Evolutionary conservation across 2,329 filamentous ascomycete species (phyloP).

Genomic region (Alternaria sp.): DNA sequence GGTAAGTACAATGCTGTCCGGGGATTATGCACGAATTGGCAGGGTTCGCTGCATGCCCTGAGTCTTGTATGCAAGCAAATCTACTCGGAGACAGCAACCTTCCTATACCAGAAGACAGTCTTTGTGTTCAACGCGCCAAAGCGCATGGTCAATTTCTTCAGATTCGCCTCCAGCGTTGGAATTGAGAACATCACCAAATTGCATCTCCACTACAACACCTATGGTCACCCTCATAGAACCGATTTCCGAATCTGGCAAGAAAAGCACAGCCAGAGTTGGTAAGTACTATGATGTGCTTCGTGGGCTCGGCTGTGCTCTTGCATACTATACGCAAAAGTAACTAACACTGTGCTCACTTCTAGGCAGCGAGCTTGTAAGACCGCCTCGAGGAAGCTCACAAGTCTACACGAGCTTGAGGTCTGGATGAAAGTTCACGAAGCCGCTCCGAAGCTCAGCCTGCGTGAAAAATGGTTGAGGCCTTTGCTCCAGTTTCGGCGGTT

Average conservation of each 20-base stretch:
- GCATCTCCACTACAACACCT: conserved; percentile 42
- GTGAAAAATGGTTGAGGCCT: conserved; percentile 37
- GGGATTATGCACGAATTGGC: conserved; percentile 40
- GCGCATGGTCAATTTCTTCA: conserved; percentile 40
- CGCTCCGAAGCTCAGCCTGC: conserved; percentile 31
- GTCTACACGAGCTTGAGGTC: conserved; percentile 33
- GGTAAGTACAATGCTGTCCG: conserved; percentile 29
- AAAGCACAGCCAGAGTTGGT: conserved; percentile 38
- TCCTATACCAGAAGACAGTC: conserved; percentile 40
- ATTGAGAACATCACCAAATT: conserved; percentile 37
- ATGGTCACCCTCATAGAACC: conserved; percentile 28
- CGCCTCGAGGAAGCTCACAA: conserved; percentile 28
- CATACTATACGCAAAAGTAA: background rate
- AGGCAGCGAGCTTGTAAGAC: conserved; percentile 27
- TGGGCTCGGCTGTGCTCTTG: background rate
- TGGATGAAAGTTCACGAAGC: conserved; percentile 28
- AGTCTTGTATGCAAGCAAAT: conserved; percentile 42
- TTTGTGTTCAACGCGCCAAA: conserved; percentile 43
- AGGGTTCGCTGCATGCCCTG: conserved; percentile 36
- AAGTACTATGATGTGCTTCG: background rate
- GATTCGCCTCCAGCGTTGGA: conserved; percentile 21
- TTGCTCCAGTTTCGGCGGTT: conserved; percentile 40
- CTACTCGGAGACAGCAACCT: conserved; percentile 31
- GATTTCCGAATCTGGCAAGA: conserved; percentile 31
- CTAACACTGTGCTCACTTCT: background rate